These are phyloP conservation scores for Saccharum hybrid DNA, from an alignment of 202 grass and related monocot species.

Conservation along the genomic window DNA sequence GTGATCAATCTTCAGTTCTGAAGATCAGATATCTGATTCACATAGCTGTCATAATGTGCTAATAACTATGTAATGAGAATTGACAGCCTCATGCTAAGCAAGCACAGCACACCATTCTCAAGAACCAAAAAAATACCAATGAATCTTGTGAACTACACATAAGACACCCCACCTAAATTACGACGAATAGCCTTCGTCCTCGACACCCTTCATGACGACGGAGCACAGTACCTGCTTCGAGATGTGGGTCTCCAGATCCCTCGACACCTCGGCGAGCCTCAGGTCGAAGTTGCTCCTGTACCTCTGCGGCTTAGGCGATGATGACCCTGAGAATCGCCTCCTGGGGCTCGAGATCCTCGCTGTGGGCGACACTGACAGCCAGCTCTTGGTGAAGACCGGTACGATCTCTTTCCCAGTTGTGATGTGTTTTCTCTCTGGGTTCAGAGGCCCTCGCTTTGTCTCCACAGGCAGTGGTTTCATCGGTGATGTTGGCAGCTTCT, in stretches of 20 bases:
- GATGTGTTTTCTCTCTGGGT: slow-evolving; percentile 47
- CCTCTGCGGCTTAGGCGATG: slow-evolving; percentile 66
- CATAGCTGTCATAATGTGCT: background rate
- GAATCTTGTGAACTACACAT: slow-evolving; percentile 12
- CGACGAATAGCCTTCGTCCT: slow-evolving; percentile 61
- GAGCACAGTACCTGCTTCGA: slow-evolving; percentile 85
- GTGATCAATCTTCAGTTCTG: background rate
- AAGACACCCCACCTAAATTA: slow-evolving; percentile 30
- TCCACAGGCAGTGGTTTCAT: slow-evolving; percentile 87
- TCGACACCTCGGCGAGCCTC: slow-evolving; percentile 74
- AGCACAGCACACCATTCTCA: slow-evolving; percentile 50
- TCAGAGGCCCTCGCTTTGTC: slow-evolving; percentile 76
- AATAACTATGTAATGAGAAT: background rate
- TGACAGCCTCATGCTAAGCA: slow-evolving; percentile 37
- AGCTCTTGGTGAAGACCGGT: slow-evolving; percentile 56
- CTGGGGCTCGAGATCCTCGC: slow-evolving; percentile 70
- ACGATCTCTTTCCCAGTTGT: slow-evolving; percentile 54
- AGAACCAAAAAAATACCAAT: slow-evolving; percentile 46
- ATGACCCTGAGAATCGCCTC: slow-evolving; percentile 76
- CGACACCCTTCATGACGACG: slow-evolving; percentile 65
- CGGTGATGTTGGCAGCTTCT: slow-evolving; percentile 56
- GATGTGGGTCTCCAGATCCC: slow-evolving; percentile 80
- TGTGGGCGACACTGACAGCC: slow-evolving; percentile 58
- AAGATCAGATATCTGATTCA: background rate
- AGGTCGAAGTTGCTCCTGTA: slow-evolving; percentile 75